phyloP scores from a whole-genome alignment of 371 early-diverging fungal genomes.

The Mortierella sp. region DNA sequence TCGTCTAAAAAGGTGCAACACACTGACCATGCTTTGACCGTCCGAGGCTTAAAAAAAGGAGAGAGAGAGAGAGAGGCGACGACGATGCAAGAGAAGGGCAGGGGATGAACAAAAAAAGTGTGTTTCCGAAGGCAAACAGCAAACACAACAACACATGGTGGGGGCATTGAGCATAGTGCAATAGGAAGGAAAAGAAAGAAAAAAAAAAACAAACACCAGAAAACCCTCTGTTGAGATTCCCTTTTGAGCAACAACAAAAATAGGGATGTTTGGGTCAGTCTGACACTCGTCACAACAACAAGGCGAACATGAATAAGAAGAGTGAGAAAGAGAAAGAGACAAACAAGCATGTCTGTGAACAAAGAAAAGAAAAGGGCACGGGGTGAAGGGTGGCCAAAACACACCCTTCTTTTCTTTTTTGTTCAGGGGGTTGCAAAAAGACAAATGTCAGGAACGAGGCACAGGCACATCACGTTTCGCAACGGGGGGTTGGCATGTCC shows the following conservation, averaged over 20 bases:
- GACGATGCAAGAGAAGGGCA: not conserved
- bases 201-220: not conserved
- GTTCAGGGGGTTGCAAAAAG: not conserved
- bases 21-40: conserved; percentile 21
- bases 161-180: not conserved
- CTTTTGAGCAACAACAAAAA: not conserved
- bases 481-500: not conserved
- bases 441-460: conserved; percentile 1
- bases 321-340: not conserved
- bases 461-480: conserved; percentile 10
- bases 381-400: not conserved
- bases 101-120: not conserved
- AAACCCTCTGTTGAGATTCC: not conserved
- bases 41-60: not conserved
- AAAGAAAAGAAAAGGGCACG: not conserved
- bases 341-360: not conserved
- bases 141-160: not conserved
- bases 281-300: not conserved
- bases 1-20: not conserved
- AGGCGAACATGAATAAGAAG: not conserved
- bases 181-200: not conserved
- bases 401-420: not conserved
- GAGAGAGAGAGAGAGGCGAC: not conserved
- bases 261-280: conserved; percentile 5
- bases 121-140: not conserved